Percentiles rank a stretch among this genome's conserved stretches.
phyloP scores from a whole-genome alignment of 139 green algal genomes.

The Asterochloris sp. region DNA sequence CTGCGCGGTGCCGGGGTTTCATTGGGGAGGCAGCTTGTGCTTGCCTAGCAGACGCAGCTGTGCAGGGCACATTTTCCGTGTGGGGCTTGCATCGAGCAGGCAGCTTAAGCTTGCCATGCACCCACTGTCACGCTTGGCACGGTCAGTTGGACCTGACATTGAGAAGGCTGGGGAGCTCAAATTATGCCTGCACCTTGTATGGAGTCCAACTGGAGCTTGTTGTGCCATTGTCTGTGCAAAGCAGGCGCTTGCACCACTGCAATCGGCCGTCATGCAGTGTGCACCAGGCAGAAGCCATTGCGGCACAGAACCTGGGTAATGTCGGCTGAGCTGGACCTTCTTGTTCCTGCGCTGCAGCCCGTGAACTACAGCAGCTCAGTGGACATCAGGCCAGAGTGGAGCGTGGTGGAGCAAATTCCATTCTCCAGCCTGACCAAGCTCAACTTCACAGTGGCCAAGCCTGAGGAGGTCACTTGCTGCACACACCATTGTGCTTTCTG shows the following conservation, averaged over 20 bases:
- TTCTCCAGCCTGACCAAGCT: constrained; percentile 84
- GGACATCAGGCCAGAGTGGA: constrained; percentile 93
- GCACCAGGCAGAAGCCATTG: background rate
- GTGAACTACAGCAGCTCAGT: constrained; percentile 73
- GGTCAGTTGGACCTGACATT: background rate
- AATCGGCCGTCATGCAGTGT: background rate
- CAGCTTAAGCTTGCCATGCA: background rate
- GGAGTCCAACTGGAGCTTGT: background rate
- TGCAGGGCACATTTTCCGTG: background rate
- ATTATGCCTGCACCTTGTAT: too few relatives aligned
- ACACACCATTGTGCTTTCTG: background rate
- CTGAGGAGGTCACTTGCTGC: background rate
- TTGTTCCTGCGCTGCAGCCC: constrained; percentile 16
- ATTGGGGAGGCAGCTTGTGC: background rate
- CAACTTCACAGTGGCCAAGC: constrained; percentile 48
- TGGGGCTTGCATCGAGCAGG: too few relatives aligned
- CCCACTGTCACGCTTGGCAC: background rate
- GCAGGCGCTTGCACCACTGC: too few relatives aligned
- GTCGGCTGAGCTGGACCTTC: background rate
- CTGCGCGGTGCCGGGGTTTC: background rate
- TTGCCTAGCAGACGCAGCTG: background rate
- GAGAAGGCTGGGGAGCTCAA: background rate
- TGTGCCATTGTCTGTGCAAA: background rate
- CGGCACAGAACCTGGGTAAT: background rate
- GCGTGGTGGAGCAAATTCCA: constrained; percentile 89